These are phyloP conservation scores for Tylopilus vinaceipallidus DNA, from an alignment of 768 basidiomycete species.

Conservation along the genomic window DNA sequence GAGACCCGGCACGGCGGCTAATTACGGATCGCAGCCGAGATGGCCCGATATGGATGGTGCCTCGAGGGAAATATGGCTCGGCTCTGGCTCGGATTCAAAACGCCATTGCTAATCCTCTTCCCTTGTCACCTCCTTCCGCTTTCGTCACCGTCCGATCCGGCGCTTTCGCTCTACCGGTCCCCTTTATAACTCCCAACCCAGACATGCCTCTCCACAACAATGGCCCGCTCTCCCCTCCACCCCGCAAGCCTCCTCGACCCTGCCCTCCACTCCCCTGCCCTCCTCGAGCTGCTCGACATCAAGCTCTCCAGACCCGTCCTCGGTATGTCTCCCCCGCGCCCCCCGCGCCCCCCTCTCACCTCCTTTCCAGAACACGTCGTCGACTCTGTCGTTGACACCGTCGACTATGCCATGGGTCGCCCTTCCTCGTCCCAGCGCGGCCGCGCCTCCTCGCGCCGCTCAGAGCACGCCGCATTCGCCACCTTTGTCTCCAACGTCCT, in stretches of 20 bases:
- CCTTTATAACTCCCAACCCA: conserved; percentile 31
- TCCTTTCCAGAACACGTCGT: conserved; percentile 60
- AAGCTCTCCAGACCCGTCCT: conserved; percentile 61
- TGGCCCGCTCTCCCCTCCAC: conserved; percentile 38
- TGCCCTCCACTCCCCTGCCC: conserved; percentile 57
- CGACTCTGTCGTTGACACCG: conserved; percentile 67
- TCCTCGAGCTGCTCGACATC: conserved; percentile 66
- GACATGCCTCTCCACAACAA: conserved; percentile 13
- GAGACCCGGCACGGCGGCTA: too few relatives aligned
- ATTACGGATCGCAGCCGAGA: too few relatives aligned
- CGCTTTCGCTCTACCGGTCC: conserved; percentile 28
- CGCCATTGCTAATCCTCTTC: conserved; percentile 29
- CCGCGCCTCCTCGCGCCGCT: conserved; percentile 43
- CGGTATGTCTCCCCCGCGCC: conserved; percentile 43
- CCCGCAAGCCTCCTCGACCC: conserved; percentile 60
- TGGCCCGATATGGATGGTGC: too few relatives aligned
- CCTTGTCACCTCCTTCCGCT: conserved; percentile 24
- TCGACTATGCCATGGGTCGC: conserved; percentile 74
- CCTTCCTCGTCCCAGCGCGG: conserved; percentile 55
- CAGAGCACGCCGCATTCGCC: conserved; percentile 57
- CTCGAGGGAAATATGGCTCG: too few relatives aligned
- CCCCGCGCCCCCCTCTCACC: not conserved
- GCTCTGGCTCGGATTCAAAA: conserved; percentile 22
- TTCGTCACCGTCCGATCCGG: conserved; percentile 35
- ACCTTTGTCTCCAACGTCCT: conserved; percentile 69